A percentile compares a stretch with the other conserved stretches of the same genome.
Conservation (phyloP, 2,329 filamentous ascomycete genomes). For the Rhexocercosporidium sp. region DNA sequence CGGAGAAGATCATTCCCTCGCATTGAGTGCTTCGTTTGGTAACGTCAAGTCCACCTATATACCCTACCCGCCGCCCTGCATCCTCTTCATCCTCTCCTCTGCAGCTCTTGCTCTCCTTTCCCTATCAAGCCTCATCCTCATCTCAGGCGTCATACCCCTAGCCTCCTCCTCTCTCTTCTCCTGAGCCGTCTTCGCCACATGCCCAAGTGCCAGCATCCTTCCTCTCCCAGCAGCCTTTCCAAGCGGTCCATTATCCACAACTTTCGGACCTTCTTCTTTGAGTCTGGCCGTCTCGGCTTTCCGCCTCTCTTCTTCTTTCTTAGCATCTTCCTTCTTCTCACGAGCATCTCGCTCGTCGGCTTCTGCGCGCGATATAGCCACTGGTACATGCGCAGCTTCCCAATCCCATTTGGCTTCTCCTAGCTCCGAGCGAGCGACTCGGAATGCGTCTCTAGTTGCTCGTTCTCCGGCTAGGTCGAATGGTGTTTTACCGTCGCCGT, state of each 20-base stretch:
- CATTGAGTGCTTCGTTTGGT: too few relatives aligned
- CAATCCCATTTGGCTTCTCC: slow-evolving; percentile 81
- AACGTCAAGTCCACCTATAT: not conserved
- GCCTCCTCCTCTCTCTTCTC: slow-evolving; percentile 84
- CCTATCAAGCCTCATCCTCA: slow-evolving; percentile 81
- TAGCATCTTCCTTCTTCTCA: slow-evolving; percentile 72
- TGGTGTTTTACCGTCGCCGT: slow-evolving; percentile 78
- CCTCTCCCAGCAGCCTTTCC: slow-evolving; percentile 49
- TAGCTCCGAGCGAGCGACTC: slow-evolving; percentile 81
- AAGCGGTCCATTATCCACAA: slow-evolving; percentile 47
- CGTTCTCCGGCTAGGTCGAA: slow-evolving; percentile 90
- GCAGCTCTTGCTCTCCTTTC: slow-evolving; percentile 90
- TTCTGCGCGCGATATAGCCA: slow-evolving; percentile 72
- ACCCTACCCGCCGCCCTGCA: slow-evolving; percentile 10
- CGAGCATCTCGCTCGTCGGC: slow-evolving; percentile 70
- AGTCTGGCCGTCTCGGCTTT: slow-evolving; percentile 77
- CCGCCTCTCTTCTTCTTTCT: slow-evolving; percentile 72
- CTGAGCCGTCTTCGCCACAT: slow-evolving; percentile 73
- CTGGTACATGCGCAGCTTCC: slow-evolving; percentile 75
- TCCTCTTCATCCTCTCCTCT: slow-evolving; percentile 76
- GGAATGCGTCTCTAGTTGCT: slow-evolving; percentile 86
- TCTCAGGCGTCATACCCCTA: slow-evolving; percentile 85
- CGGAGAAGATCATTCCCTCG: too few relatives aligned
- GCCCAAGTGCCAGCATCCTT: slow-evolving; percentile 59
- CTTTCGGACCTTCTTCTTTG: slow-evolving; percentile 66